Conservation (phyloP, 441 rosid species). For the Corymbia calophylla region DNA sequence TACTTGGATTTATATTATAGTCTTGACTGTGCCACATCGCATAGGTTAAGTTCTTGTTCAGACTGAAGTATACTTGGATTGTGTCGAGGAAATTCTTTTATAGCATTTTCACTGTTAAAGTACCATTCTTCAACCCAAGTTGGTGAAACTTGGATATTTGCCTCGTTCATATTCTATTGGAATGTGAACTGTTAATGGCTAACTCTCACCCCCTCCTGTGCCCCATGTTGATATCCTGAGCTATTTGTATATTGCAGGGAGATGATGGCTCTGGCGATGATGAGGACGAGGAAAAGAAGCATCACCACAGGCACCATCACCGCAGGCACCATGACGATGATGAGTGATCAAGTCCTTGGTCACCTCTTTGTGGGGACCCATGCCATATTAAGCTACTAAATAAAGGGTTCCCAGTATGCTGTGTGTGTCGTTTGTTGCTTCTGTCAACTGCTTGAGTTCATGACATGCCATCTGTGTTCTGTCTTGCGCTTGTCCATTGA, state of each 20-base stretch:
- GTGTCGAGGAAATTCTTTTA: neutral
- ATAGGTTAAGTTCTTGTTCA: neutral
- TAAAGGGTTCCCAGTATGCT: constrained; percentile 27
- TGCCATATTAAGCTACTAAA: constrained; percentile 33
- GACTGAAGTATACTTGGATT: neutral
- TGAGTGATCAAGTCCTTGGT: constrained; percentile 21
- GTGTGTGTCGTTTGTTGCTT: neutral
- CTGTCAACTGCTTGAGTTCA: neutral
- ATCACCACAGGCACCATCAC: constrained; percentile 29
- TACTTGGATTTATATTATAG: neutral
- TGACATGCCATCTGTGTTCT: neutral
- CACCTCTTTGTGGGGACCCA: constrained; percentile 10
- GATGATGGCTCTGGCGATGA: constrained; percentile 42
- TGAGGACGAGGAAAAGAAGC: constrained; percentile 44
- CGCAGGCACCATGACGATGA: constrained; percentile 44
- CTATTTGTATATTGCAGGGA: constrained; percentile 39
- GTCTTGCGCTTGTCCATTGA: neutral
- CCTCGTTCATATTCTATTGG: neutral
- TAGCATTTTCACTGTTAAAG: neutral
- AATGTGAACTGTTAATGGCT: neutral
- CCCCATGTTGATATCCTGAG: neutral
- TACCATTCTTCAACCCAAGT: neutral
- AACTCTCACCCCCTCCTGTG: neutral
- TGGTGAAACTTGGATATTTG: neutral
- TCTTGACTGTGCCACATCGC: neutral